A percentile compares a stretch with the other conserved stretches of the same genome.
These are phyloP conservation scores for Gryganskiella cystojenkinii DNA, from an alignment of 192 early-diverging fungal genomes.

Conservation along the genomic window DNA sequence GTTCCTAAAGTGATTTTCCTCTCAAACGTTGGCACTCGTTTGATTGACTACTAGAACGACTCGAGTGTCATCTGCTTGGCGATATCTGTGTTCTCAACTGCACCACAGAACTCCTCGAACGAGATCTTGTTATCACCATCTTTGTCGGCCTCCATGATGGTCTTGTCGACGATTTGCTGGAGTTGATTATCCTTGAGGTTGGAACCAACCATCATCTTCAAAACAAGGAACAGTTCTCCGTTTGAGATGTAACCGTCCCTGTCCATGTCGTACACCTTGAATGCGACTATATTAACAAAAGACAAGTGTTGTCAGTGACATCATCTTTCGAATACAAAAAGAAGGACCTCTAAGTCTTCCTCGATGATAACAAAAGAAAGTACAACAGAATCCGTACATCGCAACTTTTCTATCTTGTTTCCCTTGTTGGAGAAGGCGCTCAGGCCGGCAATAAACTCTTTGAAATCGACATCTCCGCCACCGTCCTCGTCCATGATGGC, in stretches of 20 bases:
- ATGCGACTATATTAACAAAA: slow-evolving; percentile 78
- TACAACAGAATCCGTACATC: slow-evolving; percentile 68
- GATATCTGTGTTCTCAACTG: slow-evolving; percentile 97
- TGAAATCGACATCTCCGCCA: slow-evolving; percentile 98
- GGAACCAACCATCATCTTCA: slow-evolving; percentile 99
- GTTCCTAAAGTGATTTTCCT: no score
- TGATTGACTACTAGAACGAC: no score
- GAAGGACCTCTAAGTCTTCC: no score
- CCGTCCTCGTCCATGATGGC: slow-evolving; percentile 99
- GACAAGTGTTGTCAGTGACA: neutral
- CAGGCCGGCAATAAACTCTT: slow-evolving; percentile 96
- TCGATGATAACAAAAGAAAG: slow-evolving; percentile 6
- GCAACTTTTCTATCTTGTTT: slow-evolving; percentile 94
- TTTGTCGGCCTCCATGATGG: slow-evolving; percentile 97
- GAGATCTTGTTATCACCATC: slow-evolving; percentile 95
- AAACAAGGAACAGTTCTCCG: slow-evolving; percentile 97
- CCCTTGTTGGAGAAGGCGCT: slow-evolving; percentile 96
- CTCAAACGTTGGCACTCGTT: no score
- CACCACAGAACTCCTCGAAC: slow-evolving; percentile 95
- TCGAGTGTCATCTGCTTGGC: slow-evolving; percentile 97
- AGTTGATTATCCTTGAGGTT: slow-evolving; percentile 96
- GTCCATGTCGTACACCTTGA: slow-evolving; percentile 99
- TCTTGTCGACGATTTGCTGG: slow-evolving; percentile 99
- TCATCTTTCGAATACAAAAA: slow-evolving; percentile 2
- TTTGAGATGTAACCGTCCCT: slow-evolving; percentile 99